Evolutionary conservation across 441 rosid species (phyloP).

Genomic region (Erysimum cheiri): DNA sequence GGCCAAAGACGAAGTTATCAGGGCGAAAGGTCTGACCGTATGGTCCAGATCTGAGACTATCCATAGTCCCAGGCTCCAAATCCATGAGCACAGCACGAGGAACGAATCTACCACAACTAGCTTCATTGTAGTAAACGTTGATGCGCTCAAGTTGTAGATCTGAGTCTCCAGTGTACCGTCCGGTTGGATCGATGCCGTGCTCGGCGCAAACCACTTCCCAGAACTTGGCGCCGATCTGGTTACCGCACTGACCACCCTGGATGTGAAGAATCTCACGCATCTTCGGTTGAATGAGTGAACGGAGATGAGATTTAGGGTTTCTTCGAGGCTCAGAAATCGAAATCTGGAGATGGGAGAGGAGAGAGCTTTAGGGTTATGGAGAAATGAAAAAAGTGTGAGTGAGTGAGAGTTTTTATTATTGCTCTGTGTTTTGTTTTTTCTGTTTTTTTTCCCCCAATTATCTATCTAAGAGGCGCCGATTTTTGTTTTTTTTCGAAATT

Average conservation of each 20-base stretch:
- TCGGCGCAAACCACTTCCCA: constrained; percentile 32
- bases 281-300: constrained; percentile 15
- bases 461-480: constrained; percentile 29
- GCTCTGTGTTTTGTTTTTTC: background rate
- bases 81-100: constrained; percentile 37
- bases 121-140: constrained; percentile 33
- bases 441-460: background rate
- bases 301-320: no score
- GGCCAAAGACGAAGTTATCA: constrained; percentile 37
- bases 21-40: constrained; percentile 34
- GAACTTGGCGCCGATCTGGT: constrained; percentile 37
- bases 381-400: constrained; percentile 10
- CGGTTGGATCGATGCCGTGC: constrained; percentile 39
- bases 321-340: background rate
- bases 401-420: constrained; percentile 21
- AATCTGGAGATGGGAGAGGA: background rate
- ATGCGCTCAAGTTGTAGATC: constrained; percentile 36
- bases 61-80: constrained; percentile 38
- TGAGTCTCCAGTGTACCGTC: constrained; percentile 29
- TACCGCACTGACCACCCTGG: constrained; percentile 35
- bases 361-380: constrained; percentile 4
- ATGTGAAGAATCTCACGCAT: constrained; percentile 41
- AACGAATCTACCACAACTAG: constrained; percentile 34
- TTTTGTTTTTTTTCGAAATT: constrained; percentile 24
- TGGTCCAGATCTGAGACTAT: constrained; percentile 37